phyloP scores from a whole-genome alignment of 106 monocot species.

The Iris macrosiphon region DNA sequence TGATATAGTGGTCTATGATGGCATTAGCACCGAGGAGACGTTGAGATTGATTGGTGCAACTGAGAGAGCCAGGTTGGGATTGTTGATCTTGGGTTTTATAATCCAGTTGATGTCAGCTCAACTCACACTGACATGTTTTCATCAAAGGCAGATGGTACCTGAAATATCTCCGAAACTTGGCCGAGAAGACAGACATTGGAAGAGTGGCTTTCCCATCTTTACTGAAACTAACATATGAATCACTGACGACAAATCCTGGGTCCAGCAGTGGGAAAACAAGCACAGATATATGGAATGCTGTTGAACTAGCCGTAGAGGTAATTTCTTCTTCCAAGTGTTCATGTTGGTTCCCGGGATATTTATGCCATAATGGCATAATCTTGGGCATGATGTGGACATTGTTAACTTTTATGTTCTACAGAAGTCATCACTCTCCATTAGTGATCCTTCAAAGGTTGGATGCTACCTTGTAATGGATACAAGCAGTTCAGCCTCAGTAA shows the following conservation, averaged over 20 bases:
- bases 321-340: not conserved
- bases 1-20: conserved; percentile 82
- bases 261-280: conserved; percentile 63
- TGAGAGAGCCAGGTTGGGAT: conserved; percentile 68
- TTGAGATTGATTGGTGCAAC: conserved; percentile 70
- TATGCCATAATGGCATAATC: not conserved
- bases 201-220: conserved; percentile 82
- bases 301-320: conserved; percentile 74
- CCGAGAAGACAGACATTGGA: conserved; percentile 93
- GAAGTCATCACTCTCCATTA: conserved; percentile 46
- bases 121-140: not conserved
- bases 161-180: conserved; percentile 63
- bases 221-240: conserved; percentile 71
- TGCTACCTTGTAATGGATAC: conserved; percentile 83
- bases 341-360: not conserved
- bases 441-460: conserved; percentile 60
- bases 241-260: conserved; percentile 34
- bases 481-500: conserved; percentile 31
- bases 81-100: not conserved
- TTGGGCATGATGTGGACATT: no score
- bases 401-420: conserved; percentile 25
- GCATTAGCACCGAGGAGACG: conserved; percentile 74
- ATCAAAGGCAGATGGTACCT: conserved; percentile 56
- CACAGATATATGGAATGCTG: conserved; percentile 69
- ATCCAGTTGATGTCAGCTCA: not conserved